Evolutionary conservation across 1,284 basidiomycete species (phyloP).

Genomic region (Kalmanozyma brasiliensis): DNA sequence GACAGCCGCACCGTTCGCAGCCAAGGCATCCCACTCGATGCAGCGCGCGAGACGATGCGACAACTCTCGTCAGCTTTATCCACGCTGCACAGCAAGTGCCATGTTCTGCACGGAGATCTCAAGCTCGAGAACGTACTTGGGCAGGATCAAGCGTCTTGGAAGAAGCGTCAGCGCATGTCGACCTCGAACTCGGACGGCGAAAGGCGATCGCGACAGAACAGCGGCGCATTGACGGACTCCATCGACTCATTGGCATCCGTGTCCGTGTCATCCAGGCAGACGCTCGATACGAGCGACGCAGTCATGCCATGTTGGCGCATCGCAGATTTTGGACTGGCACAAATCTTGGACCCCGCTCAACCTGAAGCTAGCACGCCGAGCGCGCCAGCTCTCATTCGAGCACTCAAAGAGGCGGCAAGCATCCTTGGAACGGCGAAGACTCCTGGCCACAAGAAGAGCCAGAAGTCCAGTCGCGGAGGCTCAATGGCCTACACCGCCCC

Average conservation of each 20-base stretch:
- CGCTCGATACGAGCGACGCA: constrained; percentile 64
- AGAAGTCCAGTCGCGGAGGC: constrained; percentile 42
- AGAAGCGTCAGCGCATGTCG: constrained; percentile 36
- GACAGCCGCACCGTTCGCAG: constrained; percentile 33
- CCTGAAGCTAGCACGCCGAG: constrained; percentile 9
- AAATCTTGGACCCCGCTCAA: constrained; percentile 16
- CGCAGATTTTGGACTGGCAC: constrained; percentile 83
- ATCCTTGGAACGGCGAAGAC: background rate
- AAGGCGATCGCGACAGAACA: constrained; percentile 18
- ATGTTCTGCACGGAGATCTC: constrained; percentile 74
- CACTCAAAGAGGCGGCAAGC: constrained; percentile 33
- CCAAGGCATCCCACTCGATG: constrained; percentile 53
- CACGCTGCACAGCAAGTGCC: constrained; percentile 83
- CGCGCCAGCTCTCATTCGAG: constrained; percentile 30
- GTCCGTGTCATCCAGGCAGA: constrained; percentile 67
- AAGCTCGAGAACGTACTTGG: constrained; percentile 93
- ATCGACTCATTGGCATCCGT: constrained; percentile 27
- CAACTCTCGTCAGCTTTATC: constrained; percentile 87
- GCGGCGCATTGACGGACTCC: constrained; percentile 17
- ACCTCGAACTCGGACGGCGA: constrained; percentile 8
- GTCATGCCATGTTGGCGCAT: constrained; percentile 70
- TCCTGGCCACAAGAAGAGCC: constrained; percentile 1
- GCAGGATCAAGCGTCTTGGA: constrained; percentile 44
- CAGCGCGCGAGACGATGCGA: constrained; percentile 86
- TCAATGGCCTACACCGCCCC: constrained; percentile 59